phyloP scores from a whole-genome alignment of 257 asterid genomes.

The Leonotis leonurus region DNA sequence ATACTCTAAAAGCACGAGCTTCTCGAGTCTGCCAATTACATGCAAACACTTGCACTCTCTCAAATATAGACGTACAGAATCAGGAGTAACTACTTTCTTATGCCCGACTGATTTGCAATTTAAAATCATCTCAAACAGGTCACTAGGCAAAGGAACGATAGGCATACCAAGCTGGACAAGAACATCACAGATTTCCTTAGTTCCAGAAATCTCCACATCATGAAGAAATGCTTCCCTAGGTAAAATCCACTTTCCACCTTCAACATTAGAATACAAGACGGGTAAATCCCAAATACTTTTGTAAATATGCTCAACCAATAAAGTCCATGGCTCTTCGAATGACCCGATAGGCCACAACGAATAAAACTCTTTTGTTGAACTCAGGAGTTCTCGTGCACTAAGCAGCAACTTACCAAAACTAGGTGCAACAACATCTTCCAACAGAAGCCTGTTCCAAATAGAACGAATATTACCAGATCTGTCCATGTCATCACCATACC shows the following conservation, averaged over 20 bases:
- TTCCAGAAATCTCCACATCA: slow-evolving; percentile 45
- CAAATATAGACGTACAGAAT: slow-evolving; percentile 69
- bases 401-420: slow-evolving; percentile 59
- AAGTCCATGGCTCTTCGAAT: slow-evolving; percentile 90
- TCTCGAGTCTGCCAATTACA: slow-evolving; percentile 42
- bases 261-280: slow-evolving; percentile 57
- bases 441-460: slow-evolving; percentile 90
- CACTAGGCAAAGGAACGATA: slow-evolving; percentile 65
- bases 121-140: slow-evolving; percentile 58
- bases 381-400: slow-evolving; percentile 44
- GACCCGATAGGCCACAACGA: slow-evolving; percentile 89
- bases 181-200: slow-evolving; percentile 55
- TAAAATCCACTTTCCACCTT: slow-evolving; percentile 81
- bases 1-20: slow-evolving; percentile 73
- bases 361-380: slow-evolving; percentile 61
- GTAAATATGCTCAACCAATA: slow-evolving; percentile 66
- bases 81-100: slow-evolving; percentile 73
- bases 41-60: slow-evolving; percentile 37
- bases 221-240: slow-evolving; percentile 72
- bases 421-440: slow-evolving; percentile 89
- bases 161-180: slow-evolving; percentile 90
- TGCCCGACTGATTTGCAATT: slow-evolving; percentile 40
- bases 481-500: slow-evolving; percentile 99
- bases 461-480: slow-evolving; percentile 93
- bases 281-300: slow-evolving; percentile 50